Evolutionary conservation across 768 basidiomycete genomes (phyloP), one percentile per base, ranked within the genome.

Genomic region (Mycena epipterygia): DNA sequence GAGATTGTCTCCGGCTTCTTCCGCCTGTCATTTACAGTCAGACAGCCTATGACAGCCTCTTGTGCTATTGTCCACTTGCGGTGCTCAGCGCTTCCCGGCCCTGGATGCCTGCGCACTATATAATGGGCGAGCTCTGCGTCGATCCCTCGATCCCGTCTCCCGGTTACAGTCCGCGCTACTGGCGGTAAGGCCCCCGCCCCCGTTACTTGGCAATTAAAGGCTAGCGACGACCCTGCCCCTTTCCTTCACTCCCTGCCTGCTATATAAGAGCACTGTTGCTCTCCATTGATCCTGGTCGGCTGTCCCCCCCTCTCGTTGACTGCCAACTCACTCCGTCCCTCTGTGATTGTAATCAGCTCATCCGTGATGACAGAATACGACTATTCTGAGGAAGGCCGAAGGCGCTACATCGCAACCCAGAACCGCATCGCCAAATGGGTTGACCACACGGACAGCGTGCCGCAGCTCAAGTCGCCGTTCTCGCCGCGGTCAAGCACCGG

Each of bases 361-460:
- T 37, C 12, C 39, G 53, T 29, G 17, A 67, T 67, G 65, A 59
- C 56, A 21, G 65, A 58, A 39, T 67, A 59, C 56, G 65, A 67
- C 48, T 59, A 59, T 30, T 67, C 65, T 13, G 35, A 35, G 29
- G 65, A 67, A 41, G 65, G 39, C 35, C 65, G 56, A 25, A 30
- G 25, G 48, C 65, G 65, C 25, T 59, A 39, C 21, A 49, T 58
- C 9, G 65, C 56, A 19, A 67, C 65, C 16, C 65, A 67, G 49
- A 49, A 59, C 27, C 56, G 65, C 27, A 59, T 67, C 37, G 33
- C 56, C 8, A 30, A 39, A 1, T 67, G 65, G 65, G 65, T 48
- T 2, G 25, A 49, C 44, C 11, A 9, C 3, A 66, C 65, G 37
- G 25, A 37, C 37, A 67, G 57, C 23, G 5, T 29, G n/a, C n/a